Base-by-base conservation (phyloP, 139 green algal species). In the Tetradesmus lagerheimii region DNA sequence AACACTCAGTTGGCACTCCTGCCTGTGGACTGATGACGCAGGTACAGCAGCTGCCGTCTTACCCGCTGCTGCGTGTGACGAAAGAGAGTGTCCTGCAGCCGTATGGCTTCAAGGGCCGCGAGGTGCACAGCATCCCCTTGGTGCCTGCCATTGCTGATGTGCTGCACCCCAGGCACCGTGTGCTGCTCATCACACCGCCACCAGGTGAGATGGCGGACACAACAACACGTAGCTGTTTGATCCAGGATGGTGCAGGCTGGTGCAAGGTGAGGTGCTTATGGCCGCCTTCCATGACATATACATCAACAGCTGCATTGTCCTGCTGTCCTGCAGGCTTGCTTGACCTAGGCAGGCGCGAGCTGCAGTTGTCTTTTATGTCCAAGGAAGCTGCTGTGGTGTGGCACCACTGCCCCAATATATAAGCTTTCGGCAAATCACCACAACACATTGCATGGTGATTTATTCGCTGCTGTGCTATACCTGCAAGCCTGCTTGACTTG, bases 11-110 rank as follows among this genome's bases (percentile, higher is more conserved):
- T 50, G 43, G n/a, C n/a, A n/a, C n/a, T n/a, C n/a, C n/a, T n/a
- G n/a, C n/a, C 47, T 62, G 47, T 20, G 18, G 47, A 11, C 47
- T 62, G 16, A 71, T 18, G 12, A 1, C 71, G 41, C 80, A 86
- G 80, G 45, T 86, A 37, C 43, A 86, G 31, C 31, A 43, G 16
- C 20, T 86, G 34, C 50, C 47, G 1, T 29, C 80, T 4, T 86
- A 86, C 45, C 45, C n/a, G 29, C 31, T 86, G 80, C 80, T 86
- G 80, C 45, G 50, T 12, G 80, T 86, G 43, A 25, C 37, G 5
- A 41, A 75, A 31, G 11, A 43, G 9, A 50, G 41, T 25, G 18
- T 29, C 20, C 47, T 86, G 47, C 80, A 76, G 47, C 80, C 80
- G 62, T 86, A 86, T 75, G 80, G 80, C 43, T 86, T 50, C 45